Evolutionary conservation across 1,284 basidiomycete genomes (phyloP).

Genomic region (Fistulinella cinereoalba): DNA sequence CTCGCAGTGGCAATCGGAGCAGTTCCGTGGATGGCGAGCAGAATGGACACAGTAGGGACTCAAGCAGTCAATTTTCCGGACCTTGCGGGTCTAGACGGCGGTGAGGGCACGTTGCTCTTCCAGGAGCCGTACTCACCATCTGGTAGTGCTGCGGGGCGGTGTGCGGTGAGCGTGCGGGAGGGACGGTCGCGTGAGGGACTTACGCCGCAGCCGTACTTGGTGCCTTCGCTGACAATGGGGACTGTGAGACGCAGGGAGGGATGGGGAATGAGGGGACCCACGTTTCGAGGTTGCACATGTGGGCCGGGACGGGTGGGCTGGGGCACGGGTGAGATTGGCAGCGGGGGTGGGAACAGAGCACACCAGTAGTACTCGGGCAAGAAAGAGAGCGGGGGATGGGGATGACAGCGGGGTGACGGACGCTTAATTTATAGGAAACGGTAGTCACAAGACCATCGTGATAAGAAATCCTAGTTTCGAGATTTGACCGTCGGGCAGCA

Average conservation of each 20-base stretch:
- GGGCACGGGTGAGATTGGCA: no score
- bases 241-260: constrained; percentile 16
- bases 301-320: constrained; percentile 14
- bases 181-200: constrained; percentile 43
- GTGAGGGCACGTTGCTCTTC: constrained; percentile 8
- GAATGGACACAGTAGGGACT: constrained; percentile 60
- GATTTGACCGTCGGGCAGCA: constrained; percentile 26
- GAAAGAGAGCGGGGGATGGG: constrained; percentile 7
- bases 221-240: constrained; percentile 59
- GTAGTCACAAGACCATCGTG: constrained; percentile 9
- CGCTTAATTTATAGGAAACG: constrained; percentile 33
- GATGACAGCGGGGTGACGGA: constrained; percentile 8
- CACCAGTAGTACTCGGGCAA: constrained; percentile 13
- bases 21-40: constrained; percentile 47
- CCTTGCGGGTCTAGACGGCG: constrained; percentile 49
- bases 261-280: constrained; percentile 37
- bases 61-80: constrained; percentile 61
- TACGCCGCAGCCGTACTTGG: constrained; percentile 71
- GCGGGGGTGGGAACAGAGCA: constrained; percentile 6
- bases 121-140: constrained; percentile 38
- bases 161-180: constrained; percentile 11
- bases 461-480: constrained; percentile 14
- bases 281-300: constrained; percentile 76
- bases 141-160: constrained; percentile 47
- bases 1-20: constrained; percentile 58